Percentiles rank a stretch among this genome's conserved stretches.
Evolutionary conservation across 139 green algal genomes (phyloP).

Genomic region (Bryopsis sp.): DNA sequence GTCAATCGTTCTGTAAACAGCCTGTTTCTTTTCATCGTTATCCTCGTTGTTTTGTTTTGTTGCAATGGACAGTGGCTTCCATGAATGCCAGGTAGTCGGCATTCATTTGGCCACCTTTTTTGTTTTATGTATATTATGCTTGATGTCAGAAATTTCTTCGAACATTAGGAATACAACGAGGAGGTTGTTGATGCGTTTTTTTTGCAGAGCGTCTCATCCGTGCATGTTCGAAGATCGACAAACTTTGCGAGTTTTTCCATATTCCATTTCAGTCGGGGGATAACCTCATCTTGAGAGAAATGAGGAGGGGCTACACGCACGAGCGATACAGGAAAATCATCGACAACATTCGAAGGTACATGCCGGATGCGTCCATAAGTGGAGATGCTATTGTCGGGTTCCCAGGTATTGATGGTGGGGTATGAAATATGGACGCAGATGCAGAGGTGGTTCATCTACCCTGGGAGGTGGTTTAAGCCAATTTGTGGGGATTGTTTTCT

Average conservation of each 20-base stretch:
- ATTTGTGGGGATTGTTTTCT: no score
- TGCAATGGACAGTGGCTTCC: no score
- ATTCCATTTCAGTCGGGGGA: conserved; percentile 94
- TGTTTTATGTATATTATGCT: no score
- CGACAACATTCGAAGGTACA: conserved; percentile 86
- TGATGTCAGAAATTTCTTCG: no score
- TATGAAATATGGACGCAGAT: neutral
- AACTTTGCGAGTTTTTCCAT: conserved; percentile 98
- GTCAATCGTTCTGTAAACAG: no score
- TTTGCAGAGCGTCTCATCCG: conserved; percentile 84
- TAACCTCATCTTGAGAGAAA: conserved; percentile 83
- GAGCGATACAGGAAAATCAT: conserved; percentile 84
- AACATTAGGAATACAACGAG: no score
- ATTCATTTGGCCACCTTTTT: no score
- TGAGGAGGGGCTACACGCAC: conserved; percentile 84
- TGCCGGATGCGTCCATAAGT: conserved; percentile 86
- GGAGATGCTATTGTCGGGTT: conserved; percentile 96
- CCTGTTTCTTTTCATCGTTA: no score
- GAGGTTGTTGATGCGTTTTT: no score
- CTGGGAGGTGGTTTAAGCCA: no score
- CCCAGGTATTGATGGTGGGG: conserved; percentile 38
- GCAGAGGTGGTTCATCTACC: neutral
- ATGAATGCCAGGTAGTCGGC: no score
- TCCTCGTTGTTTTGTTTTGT: no score
- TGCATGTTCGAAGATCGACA: conserved; percentile 83